Percentiles rank a stretch among this genome's conserved stretches.
Conservation (phyloP, 495 filamentous ascomycete species). For the Clavariopsis aquatica region DNA sequence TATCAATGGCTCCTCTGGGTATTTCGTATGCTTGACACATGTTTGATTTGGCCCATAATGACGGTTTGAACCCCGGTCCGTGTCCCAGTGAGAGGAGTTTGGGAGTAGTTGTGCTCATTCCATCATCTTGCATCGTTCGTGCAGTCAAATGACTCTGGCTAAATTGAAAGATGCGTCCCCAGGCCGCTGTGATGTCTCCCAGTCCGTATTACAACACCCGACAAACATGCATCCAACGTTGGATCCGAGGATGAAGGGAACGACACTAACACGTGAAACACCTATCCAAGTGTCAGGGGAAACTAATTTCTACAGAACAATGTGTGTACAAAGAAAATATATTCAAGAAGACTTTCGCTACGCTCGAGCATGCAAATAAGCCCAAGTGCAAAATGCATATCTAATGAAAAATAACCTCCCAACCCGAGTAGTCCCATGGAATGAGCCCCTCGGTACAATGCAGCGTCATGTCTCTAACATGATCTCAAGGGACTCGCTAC, state of each 20-base stretch:
- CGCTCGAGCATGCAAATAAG: not conserved
- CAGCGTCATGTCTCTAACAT: not conserved
- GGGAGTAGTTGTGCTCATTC: no score
- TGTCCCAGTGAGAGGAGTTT: no score
- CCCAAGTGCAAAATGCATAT: not conserved
- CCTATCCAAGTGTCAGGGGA: no score
- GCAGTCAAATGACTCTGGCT: no score
- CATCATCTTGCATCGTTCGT: no score
- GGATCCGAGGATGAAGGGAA: no score
- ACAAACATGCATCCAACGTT: no score
- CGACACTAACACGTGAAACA: no score
- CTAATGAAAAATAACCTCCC: not conserved
- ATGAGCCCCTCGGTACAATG: not conserved
- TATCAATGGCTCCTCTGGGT: not conserved
- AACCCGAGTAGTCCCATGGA: not conserved
- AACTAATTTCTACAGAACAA: no score
- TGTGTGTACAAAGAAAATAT: constrained; percentile 2
- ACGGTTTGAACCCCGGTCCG: not conserved
- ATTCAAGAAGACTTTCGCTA: not conserved
- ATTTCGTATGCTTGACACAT: not conserved
- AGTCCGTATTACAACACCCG: no score
- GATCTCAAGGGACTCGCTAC: not conserved
- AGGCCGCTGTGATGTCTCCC: no score
- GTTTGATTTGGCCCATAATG: not conserved
- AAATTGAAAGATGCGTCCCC: no score